Evolutionary conservation across 306 rosid genomes (phyloP), one percentile per base, ranked within the genome.

Genomic region (Carpinus fangiana): DNA sequence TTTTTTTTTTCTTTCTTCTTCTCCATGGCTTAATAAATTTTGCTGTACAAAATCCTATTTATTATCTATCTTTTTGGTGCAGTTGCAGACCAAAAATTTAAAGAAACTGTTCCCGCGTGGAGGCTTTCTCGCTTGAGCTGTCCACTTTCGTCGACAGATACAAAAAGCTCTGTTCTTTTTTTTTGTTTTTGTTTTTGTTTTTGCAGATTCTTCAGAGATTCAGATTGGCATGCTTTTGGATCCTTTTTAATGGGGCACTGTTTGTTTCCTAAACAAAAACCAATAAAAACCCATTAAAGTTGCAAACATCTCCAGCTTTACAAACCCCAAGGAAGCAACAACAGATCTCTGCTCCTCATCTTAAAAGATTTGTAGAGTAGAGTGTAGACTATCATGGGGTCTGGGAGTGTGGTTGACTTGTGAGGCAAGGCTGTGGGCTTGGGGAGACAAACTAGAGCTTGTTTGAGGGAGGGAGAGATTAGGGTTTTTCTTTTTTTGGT

Each of bases 301-400:
- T 70, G 84, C 78, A 86, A 77, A 78, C 83, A 81, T 86, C 74
- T 86, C 73, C 1, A 56, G 72, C 86, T 84, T 83, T 83, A 75
- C 76, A 78, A 81, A 73, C 64, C 77, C 86, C 84, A 73, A 21
- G 55, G 70, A 31, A 31, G 34, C 34, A 31, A 2, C 34, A 31
- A 31, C 34, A 31, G 34, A 31, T 31, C 34, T 31, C 34, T 31
- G 0, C 34, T 31, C 34, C 34, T 31, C 34, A 2, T 31, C 34
- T 31, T 31, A 31, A 31, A 31, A 31, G 34, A 31, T 31, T 31
- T 31, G 34, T 23, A 23, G 26, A 31, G 34, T 31, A 31, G 34
- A 31, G 34, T 31, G 34, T 31, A 31, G 34, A 2, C 34, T 31
- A 31, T 31, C 34, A 31, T 31, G 34, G 34, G 34, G 34, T 31